Base-by-base conservation (phyloP, 169 alveolate genomes). In the Plasmodium cynomolgi region DNA sequence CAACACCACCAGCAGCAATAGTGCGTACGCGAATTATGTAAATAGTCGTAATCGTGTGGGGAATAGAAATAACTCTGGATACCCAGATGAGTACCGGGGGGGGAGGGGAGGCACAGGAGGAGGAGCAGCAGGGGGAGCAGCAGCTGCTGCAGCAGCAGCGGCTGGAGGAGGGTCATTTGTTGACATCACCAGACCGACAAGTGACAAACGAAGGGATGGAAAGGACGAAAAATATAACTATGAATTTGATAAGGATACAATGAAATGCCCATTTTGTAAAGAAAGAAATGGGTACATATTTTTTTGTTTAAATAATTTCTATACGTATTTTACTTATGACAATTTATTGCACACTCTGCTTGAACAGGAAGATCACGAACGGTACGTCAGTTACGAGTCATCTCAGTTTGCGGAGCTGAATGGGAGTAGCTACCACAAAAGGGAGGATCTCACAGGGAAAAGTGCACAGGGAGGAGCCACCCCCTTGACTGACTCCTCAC, bases 191-290 rank as follows among this genome's bases (percentile, higher is more conserved):
- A 62, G 56, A 77, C 68, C 84, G 74, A 15, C 15, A 2, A 68
- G 75, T 71, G 44, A 41, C 39, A 62, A 75, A 79, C 71, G 83
- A 26, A 58, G 34, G 29, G 73, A 81, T 41, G 44, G 26, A 81
- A 68, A 90, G 74, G 91, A 90, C 23, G 91, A 90, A 33, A 81
- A 80, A 81, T 90, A 44, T 90, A 81, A 81, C 33, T 79, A 81
- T 33, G 95, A 72, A 44, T 47, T 82, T 72, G 95, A 91, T 47
- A 91, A 72, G 75, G 56, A 58, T 5, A 72, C 75, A 54, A 83
- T 91, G 85, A 91, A 91, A 71, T 91, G 95, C 47, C 95, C 95
- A 3, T 91, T 91, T 47, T 91, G 95, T 82, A 91, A 91, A 91
- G 95, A 91, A 79, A 74, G 47, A 29, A 91, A 91, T 82, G 95